phyloP scores from a whole-genome alignment of 305 asterid species.

The Solanum chacoense region DNA sequence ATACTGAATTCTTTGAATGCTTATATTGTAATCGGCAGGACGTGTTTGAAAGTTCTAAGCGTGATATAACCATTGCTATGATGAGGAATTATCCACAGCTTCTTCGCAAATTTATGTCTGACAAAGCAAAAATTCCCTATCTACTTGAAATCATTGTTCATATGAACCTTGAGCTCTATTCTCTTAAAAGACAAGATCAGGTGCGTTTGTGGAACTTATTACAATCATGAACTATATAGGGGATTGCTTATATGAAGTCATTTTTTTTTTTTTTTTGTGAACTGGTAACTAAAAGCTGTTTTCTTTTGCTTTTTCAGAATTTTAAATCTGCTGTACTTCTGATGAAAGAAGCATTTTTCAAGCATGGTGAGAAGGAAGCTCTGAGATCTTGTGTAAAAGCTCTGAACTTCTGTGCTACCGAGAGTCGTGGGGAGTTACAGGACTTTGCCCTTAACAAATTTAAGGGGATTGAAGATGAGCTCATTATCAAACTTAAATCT shows the following conservation, averaged over 20 bases:
- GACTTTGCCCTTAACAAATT: slow-evolving; percentile 68
- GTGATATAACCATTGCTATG: slow-evolving; percentile 65
- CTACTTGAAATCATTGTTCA: slow-evolving; percentile 67
- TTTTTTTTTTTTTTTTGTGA: background rate
- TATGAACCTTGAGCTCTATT: slow-evolving; percentile 80
- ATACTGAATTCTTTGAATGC: background rate
- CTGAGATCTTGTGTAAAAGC: slow-evolving; percentile 87
- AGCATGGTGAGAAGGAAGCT: slow-evolving; percentile 84
- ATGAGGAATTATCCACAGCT: slow-evolving; percentile 84
- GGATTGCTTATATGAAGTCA: background rate
- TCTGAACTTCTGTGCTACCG: slow-evolving; percentile 68
- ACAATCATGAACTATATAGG: slow-evolving; percentile 1
- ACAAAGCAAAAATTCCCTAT: slow-evolving; percentile 71
- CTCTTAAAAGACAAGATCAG: slow-evolving; percentile 90
- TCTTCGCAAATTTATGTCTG: slow-evolving; percentile 80
- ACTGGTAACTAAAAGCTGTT: background rate
- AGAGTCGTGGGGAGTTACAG: slow-evolving; percentile 82
- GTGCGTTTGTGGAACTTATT: slow-evolving; percentile 23
- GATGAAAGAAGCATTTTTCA: slow-evolving; percentile 73
- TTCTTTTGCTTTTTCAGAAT: slow-evolving; percentile 37
- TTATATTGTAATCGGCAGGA: slow-evolving; percentile 44
- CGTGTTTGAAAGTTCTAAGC: slow-evolving; percentile 51
- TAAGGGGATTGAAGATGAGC: slow-evolving; percentile 75
- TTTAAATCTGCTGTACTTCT: slow-evolving; percentile 64
- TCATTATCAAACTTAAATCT: slow-evolving; percentile 57